Base-by-base conservation (phyloP, 345 rosid genomes). In the Lepidium africanum region DNA sequence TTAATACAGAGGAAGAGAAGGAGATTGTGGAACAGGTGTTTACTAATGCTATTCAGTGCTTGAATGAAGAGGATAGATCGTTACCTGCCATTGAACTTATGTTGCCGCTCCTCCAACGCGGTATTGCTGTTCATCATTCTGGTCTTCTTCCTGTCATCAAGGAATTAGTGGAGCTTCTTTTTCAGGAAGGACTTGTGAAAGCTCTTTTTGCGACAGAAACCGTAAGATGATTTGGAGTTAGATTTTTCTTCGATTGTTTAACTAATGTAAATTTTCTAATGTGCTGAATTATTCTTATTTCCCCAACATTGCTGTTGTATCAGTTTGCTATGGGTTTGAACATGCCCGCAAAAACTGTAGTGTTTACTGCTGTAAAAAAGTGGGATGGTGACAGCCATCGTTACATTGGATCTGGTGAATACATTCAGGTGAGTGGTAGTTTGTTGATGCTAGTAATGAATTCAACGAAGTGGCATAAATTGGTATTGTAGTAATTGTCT, bases 321-420 rank as follows among this genome's bases (percentile, higher is more conserved):
- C 88, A 94, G 97, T 94, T 94, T 82, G 97, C 99, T 49, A 94
- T 94, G 99, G 99, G 99, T 55, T 85, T 91, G 75, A 94, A 94
- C 78, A 94, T 94, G 99, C 99, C 96, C 21, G 99, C 97, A 68
- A 94, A 94, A 79, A 94, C 99, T 62, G 99, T 94, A 59, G 91
- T 94, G 46, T 94, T 94, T 64, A 91, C 96, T 72, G 77, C 96
- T 64, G 91, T 91, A 65, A 91, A 82, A 85, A 94, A 94, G 87
- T 89, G 95, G 95, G 99, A 94, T 82, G 97, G 97, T 69, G 97
- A 91, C 77, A 89, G 93, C 81, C 96, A 94, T 81, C 95, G 96
- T 21, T 84, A 72, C 77, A 91, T 91, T 63, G 96, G 97, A 49
- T 91, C 96, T 54, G 99, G 99, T 58, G 99, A 91, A 83, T 94